Evolutionary conservation across 805 yeast genomes (phyloP), one percentile per base, ranked within the genome.

Genomic region (Yamadazyma kitorensis): DNA sequence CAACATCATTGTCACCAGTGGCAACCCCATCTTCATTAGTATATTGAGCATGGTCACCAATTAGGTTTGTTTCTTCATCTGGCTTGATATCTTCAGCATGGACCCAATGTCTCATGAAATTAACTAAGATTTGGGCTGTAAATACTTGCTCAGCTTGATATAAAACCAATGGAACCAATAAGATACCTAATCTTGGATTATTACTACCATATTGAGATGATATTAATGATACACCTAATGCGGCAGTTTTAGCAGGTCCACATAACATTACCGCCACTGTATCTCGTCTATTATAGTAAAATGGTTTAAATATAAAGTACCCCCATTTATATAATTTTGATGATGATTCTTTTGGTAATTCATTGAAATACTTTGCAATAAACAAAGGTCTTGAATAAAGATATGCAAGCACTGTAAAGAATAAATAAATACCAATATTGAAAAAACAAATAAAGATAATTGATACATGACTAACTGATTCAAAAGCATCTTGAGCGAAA

Each of bases 171-270:
- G 96, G 91, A 12, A 86, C 88, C 26, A 88, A 62, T 25, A 88
- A 59, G 33, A 74, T 73, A 12, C 95, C 96, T 42, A 86, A 61
- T 45, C 77, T 66, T 7, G 71, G 65, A 47, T 74, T 76, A 28
- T 70, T 50, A 4, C 74, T 58, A 11, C 94, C 94, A 54, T 86
- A 87, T 54, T 84, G 91, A 0, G 91, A 76, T 2, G 88, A 70
- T n/a, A 83, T 70, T 32, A 87, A 65, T 1, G 95, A 83, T 4
- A 87, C 95, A 23, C 96, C 96, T 33, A 87, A 65, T 0, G 96
- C 96, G 0, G 95, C 96, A 1, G 96, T 87, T 57, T 87, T 88
- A 2, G 96, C 95, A 4, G 95, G 91, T 8, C 95, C 95, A 58
- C 95, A 86, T 39, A 86, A 70, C 82, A 87, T 74, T 32, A 88